Base-by-base conservation (phyloP, 2,329 filamentous ascomycete species). In the Calonectria multiphialidica region DNA sequence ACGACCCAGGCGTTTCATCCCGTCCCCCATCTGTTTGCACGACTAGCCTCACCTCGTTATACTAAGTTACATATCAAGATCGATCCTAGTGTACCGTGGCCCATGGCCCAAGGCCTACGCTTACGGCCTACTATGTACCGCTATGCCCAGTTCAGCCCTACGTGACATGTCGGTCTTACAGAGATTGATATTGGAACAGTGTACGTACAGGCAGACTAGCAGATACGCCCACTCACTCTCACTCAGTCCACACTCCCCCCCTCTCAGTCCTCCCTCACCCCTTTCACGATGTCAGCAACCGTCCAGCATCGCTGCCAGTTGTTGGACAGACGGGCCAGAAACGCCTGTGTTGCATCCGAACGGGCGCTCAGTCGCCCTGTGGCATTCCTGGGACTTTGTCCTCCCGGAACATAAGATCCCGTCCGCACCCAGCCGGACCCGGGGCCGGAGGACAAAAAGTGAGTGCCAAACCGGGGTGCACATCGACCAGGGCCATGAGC, bases 1-100 rank as follows among this genome's bases (percentile, higher is more conserved):
- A 68, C 67, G 73, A 70, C 70, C 74, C 71, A 79, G 72, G 71
- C 69, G 78, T 80, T 79, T 80, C 77, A 80, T 77, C 75, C 78
- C 72, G 68, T 71, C 72, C 74, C 74, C 74, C 74, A 73, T 76
- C 57, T 76, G 75, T 77, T 77, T 77, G 72, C 61, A 74, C 74
- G 55, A 73, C 74, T 75, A 70, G 66, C 44, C 71, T 66, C 72
- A 77, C 73, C 75, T 76, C 70, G 35, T 67, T 71, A 37, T 72
- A 66, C 49, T 72, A 61, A 37, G 55, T 65, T 68, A 61, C 63
- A 71, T 73, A 76, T 72, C 64, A 61, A 77, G 75, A 78, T 78
- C 77, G 69, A 71, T 71, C 69, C 69, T 71, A 71, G 69, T 71
- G 68, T 50, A 71, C 63, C 44, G 53, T 66, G 64, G 68, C 47